phyloP scores from a whole-genome alignment of 2,329 filamentous ascomycete genomes.

The Xylariaceae sp. region DNA sequence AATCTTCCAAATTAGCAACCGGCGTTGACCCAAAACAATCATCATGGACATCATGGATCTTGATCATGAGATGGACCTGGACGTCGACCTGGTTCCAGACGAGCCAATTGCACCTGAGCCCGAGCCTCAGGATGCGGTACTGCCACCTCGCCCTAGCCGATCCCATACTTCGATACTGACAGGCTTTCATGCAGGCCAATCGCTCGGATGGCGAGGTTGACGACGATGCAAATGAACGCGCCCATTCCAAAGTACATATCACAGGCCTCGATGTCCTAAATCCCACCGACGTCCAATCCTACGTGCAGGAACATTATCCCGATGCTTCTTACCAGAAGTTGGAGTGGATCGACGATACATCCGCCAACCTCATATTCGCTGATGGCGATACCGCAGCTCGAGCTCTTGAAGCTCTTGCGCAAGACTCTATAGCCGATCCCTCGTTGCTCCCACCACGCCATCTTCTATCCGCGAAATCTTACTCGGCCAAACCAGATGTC shows the following conservation, averaged over 20 bases:
- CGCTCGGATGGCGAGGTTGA: constrained; percentile 37
- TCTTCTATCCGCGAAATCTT: constrained; percentile 63
- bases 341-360: constrained; percentile 94
- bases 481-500: constrained; percentile 64
- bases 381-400: constrained; percentile 48
- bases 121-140: constrained; percentile 22
- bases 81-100: constrained; percentile 45
- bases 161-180: not conserved
- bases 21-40: constrained; percentile 4
- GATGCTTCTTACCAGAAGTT: constrained; percentile 54
- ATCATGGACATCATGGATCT: constrained; percentile 56
- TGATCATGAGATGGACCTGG: constrained; percentile 69
- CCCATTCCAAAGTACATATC: constrained; percentile 71
- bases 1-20: not conserved
- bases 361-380: constrained; percentile 79
- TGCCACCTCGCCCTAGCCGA: constrained; percentile 10
- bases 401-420: constrained; percentile 50
- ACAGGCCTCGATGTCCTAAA: constrained; percentile 78
- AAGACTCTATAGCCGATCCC: constrained; percentile 47
- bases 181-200: constrained; percentile 22
- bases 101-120: constrained; percentile 29
- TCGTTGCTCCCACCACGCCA: constrained; percentile 57
- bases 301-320: constrained; percentile 64
- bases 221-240: constrained; percentile 28
- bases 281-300: constrained; percentile 73